These are phyloP conservation scores for Venustampulla echinocandica DNA, from an alignment of 495 filamentous ascomycete species.

Conservation along the genomic window DNA sequence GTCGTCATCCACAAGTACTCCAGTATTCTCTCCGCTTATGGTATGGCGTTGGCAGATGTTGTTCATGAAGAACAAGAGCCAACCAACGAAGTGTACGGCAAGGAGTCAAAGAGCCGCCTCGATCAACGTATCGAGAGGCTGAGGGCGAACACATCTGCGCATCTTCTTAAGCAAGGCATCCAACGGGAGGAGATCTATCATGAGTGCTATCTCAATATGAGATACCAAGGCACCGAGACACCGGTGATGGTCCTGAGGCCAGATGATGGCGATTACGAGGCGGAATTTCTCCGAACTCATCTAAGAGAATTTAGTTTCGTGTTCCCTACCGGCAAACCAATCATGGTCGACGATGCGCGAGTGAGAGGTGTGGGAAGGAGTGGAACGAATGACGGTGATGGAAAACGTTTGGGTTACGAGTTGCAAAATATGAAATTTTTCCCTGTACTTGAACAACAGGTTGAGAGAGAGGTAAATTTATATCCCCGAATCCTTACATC, in stretches of 20 bases:
- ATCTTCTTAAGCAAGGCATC: constrained; percentile 29
- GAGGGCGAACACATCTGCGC: background rate
- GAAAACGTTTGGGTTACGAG: background rate
- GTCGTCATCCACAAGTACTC: constrained; percentile 48
- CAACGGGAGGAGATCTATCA: constrained; percentile 33
- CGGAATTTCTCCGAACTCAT: constrained; percentile 39
- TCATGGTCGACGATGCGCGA: constrained; percentile 46
- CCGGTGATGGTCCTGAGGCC: constrained; percentile 42
- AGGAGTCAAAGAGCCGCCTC: background rate
- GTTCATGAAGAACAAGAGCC: constrained; percentile 46
- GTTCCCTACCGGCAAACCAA: constrained; percentile 36
- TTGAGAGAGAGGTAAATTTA: no score
- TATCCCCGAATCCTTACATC: no score
- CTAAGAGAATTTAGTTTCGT: constrained; percentile 44
- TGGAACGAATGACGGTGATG: background rate
- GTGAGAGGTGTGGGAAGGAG: constrained; percentile 32
- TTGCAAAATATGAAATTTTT: background rate
- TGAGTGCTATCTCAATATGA: constrained; percentile 45
- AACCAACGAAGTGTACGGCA: constrained; percentile 4
- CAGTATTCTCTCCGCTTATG: constrained; percentile 44
- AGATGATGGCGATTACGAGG: constrained; percentile 32
- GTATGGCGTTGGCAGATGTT: constrained; percentile 43
- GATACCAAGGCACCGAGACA: constrained; percentile 46
- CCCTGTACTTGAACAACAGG: no score
- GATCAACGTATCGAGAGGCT: background rate